A percentile compares a stretch with the other conserved stretches of the same genome.
phyloP scores from a whole-genome alignment of 768 basidiomycete genomes.

The Tricholoma sp. region DNA sequence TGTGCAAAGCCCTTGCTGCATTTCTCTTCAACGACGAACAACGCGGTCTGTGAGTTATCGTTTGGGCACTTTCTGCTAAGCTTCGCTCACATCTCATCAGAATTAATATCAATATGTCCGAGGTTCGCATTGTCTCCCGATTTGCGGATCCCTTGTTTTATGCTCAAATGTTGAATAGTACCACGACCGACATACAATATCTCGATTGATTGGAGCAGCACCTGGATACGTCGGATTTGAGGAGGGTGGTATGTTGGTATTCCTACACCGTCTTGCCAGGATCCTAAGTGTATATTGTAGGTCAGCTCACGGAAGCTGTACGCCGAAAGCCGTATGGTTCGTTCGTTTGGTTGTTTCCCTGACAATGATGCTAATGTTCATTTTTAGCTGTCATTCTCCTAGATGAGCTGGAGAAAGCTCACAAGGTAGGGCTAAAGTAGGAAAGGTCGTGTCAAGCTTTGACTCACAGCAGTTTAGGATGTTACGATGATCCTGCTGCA shows the following conservation, averaged over 20 bases:
- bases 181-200: constrained; percentile 88
- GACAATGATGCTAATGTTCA: not conserved
- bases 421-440: constrained; percentile 46
- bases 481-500: constrained; percentile 89
- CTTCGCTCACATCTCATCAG: constrained; percentile 27
- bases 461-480: constrained; percentile 38
- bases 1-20: constrained; percentile 81
- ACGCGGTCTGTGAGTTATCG: constrained; percentile 66
- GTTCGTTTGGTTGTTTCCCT: constrained; percentile 7
- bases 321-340: constrained; percentile 83
- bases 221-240: constrained; percentile 94
- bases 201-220: constrained; percentile 85
- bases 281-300: constrained; percentile 4
- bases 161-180: constrained; percentile 41
- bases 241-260: constrained; percentile 48
- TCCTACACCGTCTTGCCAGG: not conserved
- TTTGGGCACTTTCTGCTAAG: not conserved
- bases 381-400: constrained; percentile 65
- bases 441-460: not conserved
- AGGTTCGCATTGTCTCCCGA: constrained; percentile 34
- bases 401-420: constrained; percentile 91
- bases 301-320: constrained; percentile 90
- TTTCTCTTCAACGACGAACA: constrained; percentile 92
- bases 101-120: constrained; percentile 95
- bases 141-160: not conserved